Evolutionary conservation across 2,329 filamentous ascomycete genomes (phyloP).

Genomic region (Orbilia quercus): DNA sequence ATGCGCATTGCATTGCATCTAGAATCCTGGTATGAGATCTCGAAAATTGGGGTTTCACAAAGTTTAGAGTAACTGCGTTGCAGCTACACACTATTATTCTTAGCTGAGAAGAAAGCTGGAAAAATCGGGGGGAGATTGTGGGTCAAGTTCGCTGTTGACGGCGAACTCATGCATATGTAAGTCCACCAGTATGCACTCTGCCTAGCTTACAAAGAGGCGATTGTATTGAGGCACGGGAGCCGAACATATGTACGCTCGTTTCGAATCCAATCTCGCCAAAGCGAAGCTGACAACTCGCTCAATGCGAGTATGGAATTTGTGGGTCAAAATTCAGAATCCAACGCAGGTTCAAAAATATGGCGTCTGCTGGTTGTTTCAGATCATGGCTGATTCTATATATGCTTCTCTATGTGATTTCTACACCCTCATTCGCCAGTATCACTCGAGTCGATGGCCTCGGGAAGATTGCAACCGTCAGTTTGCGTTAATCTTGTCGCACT

Average conservation of each 20-base stretch:
- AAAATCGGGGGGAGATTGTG: too few species aligned
- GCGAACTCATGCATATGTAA: not conserved
- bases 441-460: too few species aligned
- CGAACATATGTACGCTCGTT: not conserved
- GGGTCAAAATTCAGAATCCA: not conserved
- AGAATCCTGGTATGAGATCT: too few species aligned
- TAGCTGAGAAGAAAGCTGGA: too few species aligned
- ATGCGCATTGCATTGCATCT: too few species aligned
- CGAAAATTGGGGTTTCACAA: too few species aligned
- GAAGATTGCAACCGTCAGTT: too few species aligned
- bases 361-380: not conserved
- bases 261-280: not conserved
- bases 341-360: not conserved
- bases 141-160: not conserved
- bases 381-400: conserved; percentile 6
- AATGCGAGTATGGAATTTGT: not conserved
- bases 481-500: too few species aligned
- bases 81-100: too few species aligned
- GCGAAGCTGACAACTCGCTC: not conserved
- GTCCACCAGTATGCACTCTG: not conserved
- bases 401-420: not conserved
- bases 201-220: not conserved
- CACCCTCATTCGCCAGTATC: too few species aligned
- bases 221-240: not conserved
- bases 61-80: too few species aligned